Base-by-base conservation (phyloP, 2,329 filamentous ascomycete species). In the Neobulgaria alba region DNA sequence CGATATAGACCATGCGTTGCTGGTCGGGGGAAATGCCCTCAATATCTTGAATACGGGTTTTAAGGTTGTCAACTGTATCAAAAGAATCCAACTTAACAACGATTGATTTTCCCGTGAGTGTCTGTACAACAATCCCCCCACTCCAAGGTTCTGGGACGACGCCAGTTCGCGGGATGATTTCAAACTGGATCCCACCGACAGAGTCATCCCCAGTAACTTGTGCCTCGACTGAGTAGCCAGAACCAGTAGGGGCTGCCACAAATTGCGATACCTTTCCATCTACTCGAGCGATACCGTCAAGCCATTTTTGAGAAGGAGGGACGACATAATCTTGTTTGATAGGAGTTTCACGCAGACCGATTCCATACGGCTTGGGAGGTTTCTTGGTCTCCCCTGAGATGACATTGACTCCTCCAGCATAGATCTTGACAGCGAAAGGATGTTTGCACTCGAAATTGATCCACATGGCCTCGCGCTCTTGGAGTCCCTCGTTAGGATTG, bases 1-100 rank as follows among this genome's bases (percentile, higher is more conserved):
- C 88, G 61, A 86, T 87, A 68, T 94, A 95, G 73, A 95, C 93
- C 73, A 95, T 69, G 65, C 89, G 87, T 78, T 95, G 89, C 70
- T 94, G 86, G 71, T 94, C 88, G 54, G 87, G 86, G 61, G 88
- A 87, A 57, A 94, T 94, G 60, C 89, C 89, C 75, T 94, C 88
- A 83, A 94, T 94, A 72, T 93, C 86, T 76, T 94, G 86, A 70
- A 95, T 94, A n/a, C n/a, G n/a, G n/a, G n/a, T n/a, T n/a, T n/a
- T n/a, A n/a, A n/a, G n/a, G n/a, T n/a, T n/a, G n/a, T n/a, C n/a
- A n/a, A n/a, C n/a, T n/a, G n/a, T n/a, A n/a, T n/a, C n/a, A n/a
- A n/a, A n/a, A n/a, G n/a, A n/a, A n/a, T n/a, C n/a, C n/a, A n/a
- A n/a, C n/a, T n/a, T n/a, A n/a, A n/a, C n/a, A n/a, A n/a, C n/a